These are phyloP conservation scores for Paratinospora sagittata DNA, from an alignment of 164 flowering plant genomes.

Conservation along the genomic window DNA sequence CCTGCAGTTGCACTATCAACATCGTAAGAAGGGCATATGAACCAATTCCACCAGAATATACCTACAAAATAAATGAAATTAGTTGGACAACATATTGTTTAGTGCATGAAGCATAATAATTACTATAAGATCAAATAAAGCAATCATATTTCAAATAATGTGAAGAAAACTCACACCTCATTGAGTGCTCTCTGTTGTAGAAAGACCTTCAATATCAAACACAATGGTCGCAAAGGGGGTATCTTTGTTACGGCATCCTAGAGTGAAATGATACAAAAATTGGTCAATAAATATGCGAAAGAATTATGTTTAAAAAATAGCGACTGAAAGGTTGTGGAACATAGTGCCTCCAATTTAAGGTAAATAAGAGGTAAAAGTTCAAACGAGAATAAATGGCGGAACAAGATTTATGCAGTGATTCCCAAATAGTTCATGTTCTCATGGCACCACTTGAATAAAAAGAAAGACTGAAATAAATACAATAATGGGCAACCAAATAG, in stretches of 20 bases:
- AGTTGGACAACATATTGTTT: neutral
- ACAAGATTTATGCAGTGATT: neutral
- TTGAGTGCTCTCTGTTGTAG: conserved; percentile 93
- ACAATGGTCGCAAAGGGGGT: conserved; percentile 83
- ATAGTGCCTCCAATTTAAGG: neutral
- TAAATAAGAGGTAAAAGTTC: neutral
- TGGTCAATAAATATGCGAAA: neutral
- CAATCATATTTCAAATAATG: neutral
- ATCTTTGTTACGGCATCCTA: conserved; percentile 67
- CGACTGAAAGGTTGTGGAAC: neutral
- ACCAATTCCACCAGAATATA: conserved; percentile 95
- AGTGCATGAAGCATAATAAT: neutral
- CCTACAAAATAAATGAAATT: conserved; percentile 37
- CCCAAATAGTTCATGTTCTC: neutral
- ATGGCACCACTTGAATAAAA: neutral
- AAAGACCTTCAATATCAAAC: conserved; percentile 89
- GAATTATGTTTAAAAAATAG: neutral
- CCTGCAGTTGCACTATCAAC: conserved; percentile 87
- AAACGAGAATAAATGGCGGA: neutral
- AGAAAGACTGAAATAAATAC: neutral
- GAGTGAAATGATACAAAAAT: conserved; percentile 1
- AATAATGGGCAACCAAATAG: neutral
- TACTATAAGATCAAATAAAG: neutral
- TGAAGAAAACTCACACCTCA: conserved; percentile 48
- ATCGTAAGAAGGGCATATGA: conserved; percentile 91